Base-by-base conservation (phyloP, 116 monocot species). In the Phalaenopsis hybrid region DNA sequence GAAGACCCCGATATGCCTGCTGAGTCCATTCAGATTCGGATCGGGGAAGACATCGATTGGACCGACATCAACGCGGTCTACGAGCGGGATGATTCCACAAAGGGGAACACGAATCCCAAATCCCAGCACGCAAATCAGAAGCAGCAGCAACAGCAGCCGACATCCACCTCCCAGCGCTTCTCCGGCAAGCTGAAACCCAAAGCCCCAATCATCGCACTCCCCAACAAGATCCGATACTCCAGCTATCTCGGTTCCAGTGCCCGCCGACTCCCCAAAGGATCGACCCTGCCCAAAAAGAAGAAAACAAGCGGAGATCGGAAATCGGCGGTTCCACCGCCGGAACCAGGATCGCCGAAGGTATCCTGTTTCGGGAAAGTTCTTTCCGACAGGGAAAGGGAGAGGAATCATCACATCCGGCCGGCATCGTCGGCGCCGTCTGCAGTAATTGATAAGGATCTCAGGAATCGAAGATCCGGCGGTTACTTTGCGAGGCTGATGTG, bases 71-170 rank as follows among this genome's bases (percentile, higher is more conserved):
- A 50, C 81, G 45, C 88, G 15, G 79, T 84, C 41, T 90, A 83
- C 85, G 83, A 86, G 25, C 83, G 90, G 37, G 84, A 86, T 49
- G 86, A 86, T 82, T 90, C 90, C 65, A 90, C 88, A 49, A 88
- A 83, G 80, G 88, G 86, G n/a, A 73, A 59, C 79, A 90, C 90
- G 20, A 90, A 90, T 70, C 90, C 90, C 23, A 90, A 90, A 65
- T 83, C 82, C 80, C 79, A 83, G 25, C 79, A 77, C 51, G 21
- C n/a, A 12, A 75, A 59, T 33, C 74, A 73, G 31, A 17, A 25
- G 13, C 81, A 81, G 18, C 58, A 78, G 55, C 74, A 46, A 20
- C 80, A 67, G 18, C 65, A 63, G 67, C 51, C 33, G 15, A 46
- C 58, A 31, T 82, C 79, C 79, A 79, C 61, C 17, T 90, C 90